Conservation (phyloP, 2,329 filamentous ascomycete species). For the Cercospora zeina region DNA sequence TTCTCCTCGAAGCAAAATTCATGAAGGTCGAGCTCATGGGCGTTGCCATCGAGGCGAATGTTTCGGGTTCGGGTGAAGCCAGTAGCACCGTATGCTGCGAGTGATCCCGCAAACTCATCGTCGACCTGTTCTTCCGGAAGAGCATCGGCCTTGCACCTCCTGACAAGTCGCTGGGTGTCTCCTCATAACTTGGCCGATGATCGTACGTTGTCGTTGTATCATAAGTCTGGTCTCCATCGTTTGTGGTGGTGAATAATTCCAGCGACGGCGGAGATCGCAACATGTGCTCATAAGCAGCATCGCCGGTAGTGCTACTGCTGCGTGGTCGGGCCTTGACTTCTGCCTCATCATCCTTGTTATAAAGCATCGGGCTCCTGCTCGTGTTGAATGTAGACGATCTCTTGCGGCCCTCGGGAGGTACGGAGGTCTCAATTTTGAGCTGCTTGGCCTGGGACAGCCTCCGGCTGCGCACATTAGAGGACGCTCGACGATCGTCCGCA, state of each 20-base stretch:
- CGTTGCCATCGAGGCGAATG: constrained; percentile 69
- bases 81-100: constrained; percentile 67
- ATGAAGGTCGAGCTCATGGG: constrained; percentile 70
- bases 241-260: constrained; percentile 30
- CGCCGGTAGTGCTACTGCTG: constrained; percentile 31
- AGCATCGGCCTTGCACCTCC: constrained; percentile 31
- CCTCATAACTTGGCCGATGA: constrained; percentile 31
- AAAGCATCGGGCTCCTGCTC: constrained; percentile 29
- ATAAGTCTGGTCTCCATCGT: constrained; percentile 15
- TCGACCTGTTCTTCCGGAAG: constrained; percentile 54
- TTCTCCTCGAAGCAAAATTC: constrained; percentile 45
- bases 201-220: constrained; percentile 27
- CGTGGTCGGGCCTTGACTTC: constrained; percentile 20
- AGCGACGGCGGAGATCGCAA: constrained; percentile 38
- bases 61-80: constrained; percentile 58
- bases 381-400: constrained; percentile 40
- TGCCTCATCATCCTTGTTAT: constrained; percentile 28
- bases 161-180: constrained; percentile 31
- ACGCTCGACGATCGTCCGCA: constrained; percentile 23
- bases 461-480: constrained; percentile 56
- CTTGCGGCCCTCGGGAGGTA: constrained; percentile 38
- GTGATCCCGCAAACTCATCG: constrained; percentile 62
- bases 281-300: constrained; percentile 34
- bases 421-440: constrained; percentile 80
- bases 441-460: constrained; percentile 79